Percentiles rank a stretch among this genome's conserved stretches.
These are phyloP conservation scores for Leishmania amazonensis DNA, from an alignment of 208 protist genomes.

Conservation along the genomic window DNA sequence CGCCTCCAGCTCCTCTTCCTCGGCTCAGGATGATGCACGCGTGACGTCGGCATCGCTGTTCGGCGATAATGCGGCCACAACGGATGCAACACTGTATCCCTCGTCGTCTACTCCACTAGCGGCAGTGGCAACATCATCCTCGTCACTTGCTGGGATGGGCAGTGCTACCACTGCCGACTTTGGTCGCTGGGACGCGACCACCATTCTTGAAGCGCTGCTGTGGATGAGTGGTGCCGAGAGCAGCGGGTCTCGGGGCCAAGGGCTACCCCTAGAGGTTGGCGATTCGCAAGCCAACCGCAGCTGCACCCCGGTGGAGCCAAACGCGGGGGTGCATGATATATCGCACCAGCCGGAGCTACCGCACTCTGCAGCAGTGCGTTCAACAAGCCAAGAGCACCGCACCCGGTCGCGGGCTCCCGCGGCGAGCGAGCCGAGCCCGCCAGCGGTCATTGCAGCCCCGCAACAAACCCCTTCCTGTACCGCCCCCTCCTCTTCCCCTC, in stretches of 20 bases:
- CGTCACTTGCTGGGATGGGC: not conserved
- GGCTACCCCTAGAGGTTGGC: not conserved
- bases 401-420: not conserved
- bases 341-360: not conserved
- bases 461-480: not conserved
- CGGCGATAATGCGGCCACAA: not conserved
- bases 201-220: conserved; percentile 15
- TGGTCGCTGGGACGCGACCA: not conserved
- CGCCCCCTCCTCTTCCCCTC: not conserved
- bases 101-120: not conserved
- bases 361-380: not conserved
- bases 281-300: not conserved
- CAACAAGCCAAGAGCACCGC: not conserved
- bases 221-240: conserved; percentile 9
- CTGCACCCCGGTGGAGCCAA: not conserved
- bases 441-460: not conserved
- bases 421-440: not conserved
- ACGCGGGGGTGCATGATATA: no score
- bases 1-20: not conserved
- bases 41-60: not conserved
- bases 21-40: not conserved
- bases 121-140: not conserved
- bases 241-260: not conserved
- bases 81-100: not conserved
- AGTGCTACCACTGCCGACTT: not conserved